Base-by-base conservation (phyloP, 2,329 filamentous ascomycete species). In the Escovopsis sp. region DNA sequence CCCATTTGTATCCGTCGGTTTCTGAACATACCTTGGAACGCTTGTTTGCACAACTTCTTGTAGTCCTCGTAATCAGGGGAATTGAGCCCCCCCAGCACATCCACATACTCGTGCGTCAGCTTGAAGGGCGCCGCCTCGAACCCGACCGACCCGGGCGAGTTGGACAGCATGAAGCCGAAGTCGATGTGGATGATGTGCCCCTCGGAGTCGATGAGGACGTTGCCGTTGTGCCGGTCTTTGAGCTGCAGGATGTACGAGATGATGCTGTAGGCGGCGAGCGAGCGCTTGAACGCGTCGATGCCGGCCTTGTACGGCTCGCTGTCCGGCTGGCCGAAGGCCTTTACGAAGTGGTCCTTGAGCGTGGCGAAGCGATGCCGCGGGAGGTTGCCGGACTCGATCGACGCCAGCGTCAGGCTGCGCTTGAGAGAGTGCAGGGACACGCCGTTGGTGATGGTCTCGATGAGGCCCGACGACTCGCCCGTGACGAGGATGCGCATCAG, bases 71-170 rank as follows among this genome's bases (percentile, higher is more conserved):
- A 90, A 33, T 79, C 76, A 3, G 70, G 64, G 1, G 78, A 79
- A 4, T 72, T 72, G 5, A 82, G 55, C 1, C 83, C 83, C 14
- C 83, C 83, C 21, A 90, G 62, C 7, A 90, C 79, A 46, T 90
- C 83, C 27, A 90, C 77, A 51, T 90, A 90, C 50, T 90, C 83
- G 43, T 86, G 74, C 2, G 83, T 87, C 18, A 90, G 64, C 61
- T 90, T 90, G 58, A 90, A 90, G 1, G 83, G 83, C 4, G 83
- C 83, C 12, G 83, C 83, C 58, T 90, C 83, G 48, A 90, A 90
- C 3, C 81, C 82, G 51, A 90, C 82, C 8, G 76, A 80, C 0
- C 83, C 83, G 0, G 83, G 83, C 1, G 81, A 86, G 55, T 90
- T 90, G 32, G 80, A 87, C 25, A 90, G 65, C 80, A 90, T 88